Evolutionary conservation across 2,329 filamentous ascomycete genomes (phyloP), one percentile per base, ranked within the genome.

Genomic region (Trichoderma polysporum): DNA sequence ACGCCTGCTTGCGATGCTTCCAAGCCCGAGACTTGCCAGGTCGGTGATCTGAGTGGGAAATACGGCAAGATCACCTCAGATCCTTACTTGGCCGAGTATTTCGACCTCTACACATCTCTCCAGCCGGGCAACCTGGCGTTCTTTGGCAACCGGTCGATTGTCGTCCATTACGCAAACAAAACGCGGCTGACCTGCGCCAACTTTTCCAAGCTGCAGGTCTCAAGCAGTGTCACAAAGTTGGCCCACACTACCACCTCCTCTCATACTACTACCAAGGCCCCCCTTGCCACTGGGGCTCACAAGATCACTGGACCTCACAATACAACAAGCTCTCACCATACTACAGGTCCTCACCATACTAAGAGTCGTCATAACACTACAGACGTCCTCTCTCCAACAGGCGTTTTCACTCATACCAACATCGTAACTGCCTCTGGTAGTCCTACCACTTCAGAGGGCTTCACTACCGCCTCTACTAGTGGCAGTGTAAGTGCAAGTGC

Each of bases 31-130:
- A 88, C 86, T 10, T 95, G 91, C 80, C 87, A 94, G 78, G 86
- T 91, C 12, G 91, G 92, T 70, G 91, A 94, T 76, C 82, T 93
- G 66, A 86, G 86, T 72, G 91, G 91, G 74, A 94, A 94, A 80
- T 81, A 90, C 73, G 90, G 90, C 69, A 82, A 83, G 68, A 85
- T 91, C 73, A 81, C 77, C 29, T 76, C 77, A 31, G 82, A 84
- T 69, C 79, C 83, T 13, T 88, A 84, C 74, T 74, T 75, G 31
- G 77, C 76, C 65, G 79, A 77, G 57, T 90, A 86, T 78, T 74
- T 77, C 67, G 89, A 91, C 73, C 75, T 78, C 25, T 91, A 83
- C 73, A 79, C 84, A n/a, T 86, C 88, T 4, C 84, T 87, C 35
- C 73, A 79, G 50, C 74, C 81, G 15, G 84, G 82, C 39, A 77